Evolutionary conservation across 768 basidiomycete genomes (phyloP).

Genomic region (Hemileccinum impolitum): DNA sequence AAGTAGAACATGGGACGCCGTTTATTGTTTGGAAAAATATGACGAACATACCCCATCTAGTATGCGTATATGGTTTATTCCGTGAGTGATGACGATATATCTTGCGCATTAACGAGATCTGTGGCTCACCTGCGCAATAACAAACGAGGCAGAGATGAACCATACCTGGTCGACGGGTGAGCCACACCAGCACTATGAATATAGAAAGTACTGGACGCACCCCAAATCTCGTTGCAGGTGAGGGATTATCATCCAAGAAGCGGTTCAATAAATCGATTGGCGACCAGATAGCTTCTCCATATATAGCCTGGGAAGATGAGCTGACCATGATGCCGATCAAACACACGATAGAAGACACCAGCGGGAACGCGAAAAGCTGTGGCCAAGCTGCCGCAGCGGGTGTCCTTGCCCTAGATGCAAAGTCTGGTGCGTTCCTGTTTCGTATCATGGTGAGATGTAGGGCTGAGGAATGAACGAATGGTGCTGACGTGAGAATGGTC

Average conservation of each 20-base stretch:
- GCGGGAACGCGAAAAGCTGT: constrained; percentile 67
- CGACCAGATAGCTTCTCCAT: constrained; percentile 76
- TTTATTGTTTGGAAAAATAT: constrained; percentile 5
- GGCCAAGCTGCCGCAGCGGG: constrained; percentile 59
- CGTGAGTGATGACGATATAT: constrained; percentile 9
- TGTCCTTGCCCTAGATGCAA: constrained; percentile 58
- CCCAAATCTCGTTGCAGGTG: constrained; percentile 64
- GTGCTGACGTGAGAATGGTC: constrained; percentile 60
- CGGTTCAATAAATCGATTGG: constrained; percentile 67
- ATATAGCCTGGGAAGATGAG: constrained; percentile 72
- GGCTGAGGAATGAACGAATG: constrained; percentile 4
- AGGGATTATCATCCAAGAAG: constrained; percentile 64
- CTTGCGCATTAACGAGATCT: neutral
- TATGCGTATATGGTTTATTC: neutral
- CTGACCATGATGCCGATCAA: constrained; percentile 82
- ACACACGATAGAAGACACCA: constrained; percentile 70
- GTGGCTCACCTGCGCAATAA: constrained; percentile 61
- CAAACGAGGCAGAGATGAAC: constrained; percentile 77
- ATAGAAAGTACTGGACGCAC: constrained; percentile 29
- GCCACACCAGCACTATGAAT: neutral
- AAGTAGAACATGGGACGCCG: constrained; percentile 13
- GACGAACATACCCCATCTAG: constrained; percentile 28
- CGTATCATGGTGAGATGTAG: constrained; percentile 14
- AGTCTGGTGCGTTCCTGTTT: constrained; percentile 68
- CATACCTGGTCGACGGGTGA: constrained; percentile 47